Base-by-base conservation (phyloP, 306 rosid genomes). In the Prinsepia uniflora region DNA sequence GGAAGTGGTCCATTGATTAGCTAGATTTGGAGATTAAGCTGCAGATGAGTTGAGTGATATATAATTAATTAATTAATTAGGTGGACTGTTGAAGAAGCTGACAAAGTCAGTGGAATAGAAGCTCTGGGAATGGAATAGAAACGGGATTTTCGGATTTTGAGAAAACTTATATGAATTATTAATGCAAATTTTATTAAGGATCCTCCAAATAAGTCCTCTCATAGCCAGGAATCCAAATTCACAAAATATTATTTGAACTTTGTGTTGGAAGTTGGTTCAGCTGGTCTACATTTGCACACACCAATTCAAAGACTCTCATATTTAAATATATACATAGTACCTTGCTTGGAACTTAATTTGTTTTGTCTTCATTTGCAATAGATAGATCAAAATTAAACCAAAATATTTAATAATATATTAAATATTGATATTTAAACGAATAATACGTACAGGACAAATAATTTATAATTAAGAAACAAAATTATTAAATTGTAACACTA, bases 41-140 rank as follows among this genome's bases (percentile, higher is more conserved):
- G 66, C 46, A 61, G 65, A 39, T 63, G 22, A 40, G 15, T 5
- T 10, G 45, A 30, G 47, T 30, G 36, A 2, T 30, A 24, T 24
- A 24, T 2, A 30, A 30, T 30, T 30, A 30, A 30, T 30, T 30
- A 30, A 30, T 30, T 30, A 30, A 30, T 1, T 30, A 30, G 36
- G 36, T 30, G 36, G 36, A 30, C 36, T 30, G 36, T 30, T 30
- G 36, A 30, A 30, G 36, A 30, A 62, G 72, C 96, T 87, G 97
- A 79, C 90, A 86, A 78, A 79, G 73, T 73, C 95, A 89, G 96
- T 89, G 89, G 99, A 95, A 91, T 95, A 95, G 99, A 95, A 95
- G 83, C 92, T 89, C 78, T 89, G 96, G 96, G 96, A 95, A 95
- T 89, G 97, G 99, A 95, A 95, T 95, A 89, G 99, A 95, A 95